phyloP scores from a whole-genome alignment of 179 eudicot genomes.

The Nepenthes alata region DNA sequence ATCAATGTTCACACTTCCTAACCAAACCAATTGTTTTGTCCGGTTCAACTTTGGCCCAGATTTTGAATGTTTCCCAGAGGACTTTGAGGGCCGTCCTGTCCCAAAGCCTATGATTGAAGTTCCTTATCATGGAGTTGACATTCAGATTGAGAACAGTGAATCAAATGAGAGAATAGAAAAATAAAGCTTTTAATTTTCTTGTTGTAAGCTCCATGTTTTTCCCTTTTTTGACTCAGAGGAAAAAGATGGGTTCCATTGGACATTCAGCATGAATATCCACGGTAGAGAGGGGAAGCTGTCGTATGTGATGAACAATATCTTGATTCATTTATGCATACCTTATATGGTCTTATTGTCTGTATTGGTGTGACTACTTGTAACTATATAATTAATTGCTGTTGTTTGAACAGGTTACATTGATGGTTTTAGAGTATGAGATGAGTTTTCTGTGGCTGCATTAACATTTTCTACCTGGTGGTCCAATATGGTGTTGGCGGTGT shows the following conservation, averaged over 20 bases:
- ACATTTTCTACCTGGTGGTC: no score
- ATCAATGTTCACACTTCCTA: constrained; percentile 92
- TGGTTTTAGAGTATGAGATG: no score
- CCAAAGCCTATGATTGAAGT: constrained; percentile 84
- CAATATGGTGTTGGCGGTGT: no score
- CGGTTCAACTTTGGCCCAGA: constrained; percentile 96
- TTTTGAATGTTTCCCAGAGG: constrained; percentile 69
- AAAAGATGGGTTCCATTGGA: not conserved
- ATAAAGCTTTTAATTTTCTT: not conserved
- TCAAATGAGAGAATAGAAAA: constrained; percentile 35
- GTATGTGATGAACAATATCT: not conserved
- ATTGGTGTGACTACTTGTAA: no score
- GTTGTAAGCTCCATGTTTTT: not conserved
- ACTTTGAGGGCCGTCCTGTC: constrained; percentile 54
- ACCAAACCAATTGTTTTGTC: constrained; percentile 78
- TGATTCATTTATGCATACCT: not conserved
- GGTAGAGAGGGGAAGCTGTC: not conserved
- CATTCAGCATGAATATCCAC: not conserved
- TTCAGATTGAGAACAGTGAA: constrained; percentile 60
- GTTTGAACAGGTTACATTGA: no score
- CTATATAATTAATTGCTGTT: no score
- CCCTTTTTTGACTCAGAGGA: constrained; percentile 3
- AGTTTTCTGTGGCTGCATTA: no score
- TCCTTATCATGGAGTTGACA: constrained; percentile 69
- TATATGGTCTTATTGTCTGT: not conserved